A percentile compares a stretch with the other conserved stretches of the same genome.
Conservation (phyloP, 352 stramenopile species). For the Globisporangium paroecandrum region DNA sequence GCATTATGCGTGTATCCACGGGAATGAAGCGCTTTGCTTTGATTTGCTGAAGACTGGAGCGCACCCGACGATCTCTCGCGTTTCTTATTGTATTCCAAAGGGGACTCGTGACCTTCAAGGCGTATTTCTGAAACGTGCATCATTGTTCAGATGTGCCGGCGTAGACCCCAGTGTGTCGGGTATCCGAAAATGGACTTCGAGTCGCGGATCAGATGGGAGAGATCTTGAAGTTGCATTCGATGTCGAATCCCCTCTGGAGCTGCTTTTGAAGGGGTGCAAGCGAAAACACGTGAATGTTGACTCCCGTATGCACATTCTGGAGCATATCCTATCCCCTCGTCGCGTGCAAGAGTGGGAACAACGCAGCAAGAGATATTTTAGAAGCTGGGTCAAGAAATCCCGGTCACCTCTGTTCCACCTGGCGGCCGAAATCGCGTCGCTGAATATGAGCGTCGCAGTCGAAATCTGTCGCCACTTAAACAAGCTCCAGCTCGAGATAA, state of each 20-base stretch:
- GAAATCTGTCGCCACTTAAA: conserved; percentile 47
- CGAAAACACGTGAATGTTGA: conserved; percentile 1
- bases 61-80: conserved; percentile 23
- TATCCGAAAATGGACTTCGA: conserved; percentile 5
- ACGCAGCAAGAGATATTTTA: background rate
- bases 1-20: conserved; percentile 49
- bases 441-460: conserved; percentile 48
- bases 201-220: background rate
- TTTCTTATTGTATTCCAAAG: conserved; percentile 20
- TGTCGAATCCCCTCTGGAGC: conserved; percentile 24
- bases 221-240: conserved; percentile 17
- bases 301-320: conserved; percentile 21
- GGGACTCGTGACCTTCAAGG: conserved; percentile 23
- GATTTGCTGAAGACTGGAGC: conserved; percentile 34
- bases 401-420: conserved; percentile 41
- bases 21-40: conserved; percentile 24
- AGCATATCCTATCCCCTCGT: background rate
- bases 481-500: conserved; percentile 44
- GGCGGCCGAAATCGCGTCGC: conserved; percentile 34
- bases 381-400: conserved; percentile 21
- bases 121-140: conserved; percentile 29
- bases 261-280: conserved; percentile 25
- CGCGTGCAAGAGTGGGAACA: background rate
- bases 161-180: conserved; percentile 7
- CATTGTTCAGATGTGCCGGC: background rate